Conservation (phyloP, 495 filamentous ascomycete genomes). For the Pyronema domesticum region DNA sequence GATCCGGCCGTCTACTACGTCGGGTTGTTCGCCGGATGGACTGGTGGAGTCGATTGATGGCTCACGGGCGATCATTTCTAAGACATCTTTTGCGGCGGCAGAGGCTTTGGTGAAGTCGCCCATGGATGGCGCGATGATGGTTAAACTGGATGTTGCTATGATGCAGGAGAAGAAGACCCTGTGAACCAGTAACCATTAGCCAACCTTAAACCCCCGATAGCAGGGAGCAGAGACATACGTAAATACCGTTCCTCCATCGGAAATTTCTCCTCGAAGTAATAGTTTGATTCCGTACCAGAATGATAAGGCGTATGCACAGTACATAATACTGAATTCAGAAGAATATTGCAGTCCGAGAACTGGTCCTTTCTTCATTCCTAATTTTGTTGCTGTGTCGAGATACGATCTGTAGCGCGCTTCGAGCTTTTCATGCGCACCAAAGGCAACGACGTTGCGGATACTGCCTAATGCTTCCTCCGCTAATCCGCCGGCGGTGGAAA, state of each 20-base stretch:
- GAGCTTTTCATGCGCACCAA: constrained; percentile 41
- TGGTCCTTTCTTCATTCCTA: constrained; percentile 36
- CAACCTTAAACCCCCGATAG: constrained; percentile 10
- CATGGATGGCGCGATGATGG: constrained; percentile 28
- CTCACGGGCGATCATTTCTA: not conserved
- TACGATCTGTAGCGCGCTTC: constrained; percentile 34
- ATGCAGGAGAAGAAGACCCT: constrained; percentile 9
- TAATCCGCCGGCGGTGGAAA: constrained; percentile 42
- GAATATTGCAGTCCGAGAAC: constrained; percentile 28
- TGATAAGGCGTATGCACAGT: constrained; percentile 27
- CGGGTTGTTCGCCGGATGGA: constrained; percentile 28
- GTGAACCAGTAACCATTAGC: constrained; percentile 7
- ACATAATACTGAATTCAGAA: constrained; percentile 9
- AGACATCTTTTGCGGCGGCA: constrained; percentile 1
- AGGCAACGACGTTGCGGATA: constrained; percentile 44
- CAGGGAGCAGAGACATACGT: constrained; percentile 31
- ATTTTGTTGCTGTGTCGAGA: constrained; percentile 39
- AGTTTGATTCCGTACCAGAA: constrained; percentile 30
- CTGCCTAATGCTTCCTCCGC: constrained; percentile 41
- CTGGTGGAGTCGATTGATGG: constrained; percentile 32
- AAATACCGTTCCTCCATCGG: constrained; percentile 32
- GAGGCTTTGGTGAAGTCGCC: constrained; percentile 31
- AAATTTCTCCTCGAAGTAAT: constrained; percentile 27
- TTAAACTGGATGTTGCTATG: not conserved
- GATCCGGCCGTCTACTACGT: constrained; percentile 37